phyloP scores from a whole-genome alignment of 1,284 basidiomycete genomes.

The Peniophora sp. region DNA sequence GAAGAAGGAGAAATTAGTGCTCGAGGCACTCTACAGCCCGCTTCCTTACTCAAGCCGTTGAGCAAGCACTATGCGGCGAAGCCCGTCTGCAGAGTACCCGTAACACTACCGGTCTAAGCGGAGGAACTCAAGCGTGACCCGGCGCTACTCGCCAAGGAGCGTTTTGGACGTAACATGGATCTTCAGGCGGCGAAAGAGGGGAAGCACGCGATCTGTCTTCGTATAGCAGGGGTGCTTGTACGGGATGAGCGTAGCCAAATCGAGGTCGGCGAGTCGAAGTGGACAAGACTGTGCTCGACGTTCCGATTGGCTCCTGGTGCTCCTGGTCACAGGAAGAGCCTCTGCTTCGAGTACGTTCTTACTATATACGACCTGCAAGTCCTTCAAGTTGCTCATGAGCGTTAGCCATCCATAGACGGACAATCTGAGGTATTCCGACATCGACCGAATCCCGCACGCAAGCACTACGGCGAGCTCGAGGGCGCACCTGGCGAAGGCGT shows the following conservation, averaged over 20 bases:
- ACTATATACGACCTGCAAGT: constrained; percentile 19
- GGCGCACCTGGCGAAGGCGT: constrained; percentile 28
- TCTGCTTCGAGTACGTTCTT: constrained; percentile 78
- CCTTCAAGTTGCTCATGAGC: not conserved
- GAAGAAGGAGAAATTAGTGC: too few relatives aligned
- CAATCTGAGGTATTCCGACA: constrained; percentile 83
- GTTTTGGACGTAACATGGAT: constrained; percentile 87
- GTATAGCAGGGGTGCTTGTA: constrained; percentile 84
- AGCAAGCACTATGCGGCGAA: constrained; percentile 63
- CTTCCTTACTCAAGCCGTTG: too few relatives aligned
- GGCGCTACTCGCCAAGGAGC: constrained; percentile 76
- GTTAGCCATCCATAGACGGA: constrained; percentile 92
- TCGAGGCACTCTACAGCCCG: too few relatives aligned
- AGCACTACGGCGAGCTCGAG: constrained; percentile 36
- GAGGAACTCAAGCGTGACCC: constrained; percentile 43
- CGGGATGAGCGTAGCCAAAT: constrained; percentile 46
- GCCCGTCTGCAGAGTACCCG: constrained; percentile 18
- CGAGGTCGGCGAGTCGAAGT: constrained; percentile 70
- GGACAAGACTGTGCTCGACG: constrained; percentile 88
- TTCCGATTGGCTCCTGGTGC: constrained; percentile 64
- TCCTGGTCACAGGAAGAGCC: constrained; percentile 64
- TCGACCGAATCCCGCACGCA: constrained; percentile 56
- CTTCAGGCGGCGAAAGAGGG: constrained; percentile 78
- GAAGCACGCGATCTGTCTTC: constrained; percentile 79
- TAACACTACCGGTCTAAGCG: constrained; percentile 6